These are phyloP conservation scores for Colletotrichum truncatum DNA, from an alignment of 2,329 filamentous ascomycete genomes.

Conservation along the genomic window DNA sequence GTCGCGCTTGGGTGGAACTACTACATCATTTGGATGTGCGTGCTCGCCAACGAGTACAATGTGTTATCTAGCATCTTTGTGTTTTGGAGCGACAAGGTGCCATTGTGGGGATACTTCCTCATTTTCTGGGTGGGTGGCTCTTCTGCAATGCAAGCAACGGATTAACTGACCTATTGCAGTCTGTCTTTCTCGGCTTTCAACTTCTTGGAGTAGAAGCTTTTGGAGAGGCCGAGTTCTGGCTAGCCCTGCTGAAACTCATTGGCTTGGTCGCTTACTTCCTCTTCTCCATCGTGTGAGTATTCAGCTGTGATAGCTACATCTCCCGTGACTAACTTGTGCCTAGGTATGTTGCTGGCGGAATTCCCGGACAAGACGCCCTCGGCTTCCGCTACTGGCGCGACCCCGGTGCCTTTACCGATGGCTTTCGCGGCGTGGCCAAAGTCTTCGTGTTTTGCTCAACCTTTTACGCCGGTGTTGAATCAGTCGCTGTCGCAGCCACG, in stretches of 20 bases:
- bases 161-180: constrained; percentile 35
- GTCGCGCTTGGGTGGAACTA: constrained; percentile 79
- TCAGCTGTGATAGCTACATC: background rate
- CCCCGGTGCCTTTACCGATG: constrained; percentile 75
- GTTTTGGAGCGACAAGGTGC: constrained; percentile 71
- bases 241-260: constrained; percentile 76
- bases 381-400: constrained; percentile 78
- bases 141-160: no score
- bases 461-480: constrained; percentile 75
- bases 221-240: constrained; percentile 84
- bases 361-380: constrained; percentile 64
- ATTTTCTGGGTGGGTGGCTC: constrained; percentile 70
- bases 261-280: constrained; percentile 78
- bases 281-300: constrained; percentile 70
- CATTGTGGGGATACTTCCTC: constrained; percentile 74
- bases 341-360: constrained; percentile 72
- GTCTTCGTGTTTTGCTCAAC: constrained; percentile 77
- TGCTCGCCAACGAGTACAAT: constrained; percentile 77
- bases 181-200: constrained; percentile 73
- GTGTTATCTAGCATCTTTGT: constrained; percentile 72
- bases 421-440: constrained; percentile 71
- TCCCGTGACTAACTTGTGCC: background rate
- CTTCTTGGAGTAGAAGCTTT: constrained; percentile 78
- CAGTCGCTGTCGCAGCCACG: constrained; percentile 70
- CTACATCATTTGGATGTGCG: constrained; percentile 73